Evolutionary conservation across 768 basidiomycete species (phyloP), one percentile per base, ranked within the genome.

Genomic region (Trametopsis cervina): DNA sequence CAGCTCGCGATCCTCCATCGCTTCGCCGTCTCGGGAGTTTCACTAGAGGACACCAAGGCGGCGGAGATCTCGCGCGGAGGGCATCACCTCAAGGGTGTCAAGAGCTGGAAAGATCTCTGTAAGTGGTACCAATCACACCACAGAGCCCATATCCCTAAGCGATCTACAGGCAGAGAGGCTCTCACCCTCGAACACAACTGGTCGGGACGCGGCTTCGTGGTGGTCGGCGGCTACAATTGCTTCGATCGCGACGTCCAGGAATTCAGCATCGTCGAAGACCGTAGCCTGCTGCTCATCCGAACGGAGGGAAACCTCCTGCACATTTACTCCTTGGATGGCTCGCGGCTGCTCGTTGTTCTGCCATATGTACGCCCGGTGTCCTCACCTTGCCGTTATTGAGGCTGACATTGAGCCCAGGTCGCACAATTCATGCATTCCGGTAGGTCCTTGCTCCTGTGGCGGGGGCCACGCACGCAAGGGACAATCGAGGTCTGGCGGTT

Each of bases 91-190:
- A 41, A 42, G 7, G 52, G 46, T 1, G 53, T 50, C 4, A 22
- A 27, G 13, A 54, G 46, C 25, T 60, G 60, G 60, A 58, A 58
- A 47, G 55, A 57, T 11, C 44, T 60, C 9, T 58, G 57, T 53
- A 47, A 24, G 56, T 51, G 6, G 29, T 33, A 33, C n/a, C 15
- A 33, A 7, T 7, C 29, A 33, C 29, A 33, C 15, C 9, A 7
- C 15, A 15, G 15, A 33, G 7, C 7, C 29, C 29, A 33, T 33
- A n/a, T n/a, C n/a, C 15, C 9, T 33, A 15, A 33, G 29, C 29
- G 29, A 7, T 7, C 29, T 33, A 15, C 29, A 57, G 56, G 51
- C 35, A 41, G 55, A 12, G 33, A 54, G 25, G 53, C 50, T 38
- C 24, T 40, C 17, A 37, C 42, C 1, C n/a, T 57, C 4, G 55